Conservation (phyloP, 2,329 filamentous ascomycete species). For the Phoma sp. region DNA sequence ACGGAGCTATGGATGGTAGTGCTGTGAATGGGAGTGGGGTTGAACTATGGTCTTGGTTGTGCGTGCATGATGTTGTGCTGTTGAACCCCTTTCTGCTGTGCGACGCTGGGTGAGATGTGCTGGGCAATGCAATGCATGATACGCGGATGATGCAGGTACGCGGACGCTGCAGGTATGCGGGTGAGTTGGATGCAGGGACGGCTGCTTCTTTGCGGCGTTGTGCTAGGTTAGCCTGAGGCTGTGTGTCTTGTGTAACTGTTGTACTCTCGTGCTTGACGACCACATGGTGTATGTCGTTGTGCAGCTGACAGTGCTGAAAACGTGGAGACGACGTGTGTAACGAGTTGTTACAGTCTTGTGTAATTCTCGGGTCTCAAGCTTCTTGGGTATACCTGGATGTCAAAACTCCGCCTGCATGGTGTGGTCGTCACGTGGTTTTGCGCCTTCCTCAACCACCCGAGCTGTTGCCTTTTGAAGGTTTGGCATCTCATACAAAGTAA, state of each 20-base stretch:
- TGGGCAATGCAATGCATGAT: conserved; percentile 6
- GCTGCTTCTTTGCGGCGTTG: too few relatives aligned
- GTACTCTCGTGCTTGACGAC: not conserved
- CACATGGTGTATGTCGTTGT: not conserved
- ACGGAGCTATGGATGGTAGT: not conserved
- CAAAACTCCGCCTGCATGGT: too few relatives aligned
- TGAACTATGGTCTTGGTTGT: not conserved
- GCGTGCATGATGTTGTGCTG: not conserved
- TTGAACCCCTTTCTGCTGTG: conserved; percentile 4
- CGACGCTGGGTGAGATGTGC: not conserved
- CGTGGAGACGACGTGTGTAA: not conserved
- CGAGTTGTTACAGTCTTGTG: not conserved
- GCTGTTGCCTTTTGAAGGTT: not conserved
- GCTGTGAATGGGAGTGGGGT: not conserved
- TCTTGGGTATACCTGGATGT: too few relatives aligned
- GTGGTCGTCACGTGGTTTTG: too few relatives aligned
- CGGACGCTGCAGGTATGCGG: not conserved
- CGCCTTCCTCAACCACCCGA: not conserved
- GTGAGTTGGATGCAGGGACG: conserved; percentile 1
- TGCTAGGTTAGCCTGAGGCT: conserved; percentile 1
- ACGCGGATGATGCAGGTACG: not conserved
- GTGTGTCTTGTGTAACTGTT: not conserved
- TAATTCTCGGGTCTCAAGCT: too few relatives aligned
- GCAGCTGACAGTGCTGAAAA: not conserved
- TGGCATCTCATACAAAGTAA: not conserved